Evolutionary conservation across 1,139 yeast species (phyloP).

Genomic region (Casaregolazyma lundiana): DNA sequence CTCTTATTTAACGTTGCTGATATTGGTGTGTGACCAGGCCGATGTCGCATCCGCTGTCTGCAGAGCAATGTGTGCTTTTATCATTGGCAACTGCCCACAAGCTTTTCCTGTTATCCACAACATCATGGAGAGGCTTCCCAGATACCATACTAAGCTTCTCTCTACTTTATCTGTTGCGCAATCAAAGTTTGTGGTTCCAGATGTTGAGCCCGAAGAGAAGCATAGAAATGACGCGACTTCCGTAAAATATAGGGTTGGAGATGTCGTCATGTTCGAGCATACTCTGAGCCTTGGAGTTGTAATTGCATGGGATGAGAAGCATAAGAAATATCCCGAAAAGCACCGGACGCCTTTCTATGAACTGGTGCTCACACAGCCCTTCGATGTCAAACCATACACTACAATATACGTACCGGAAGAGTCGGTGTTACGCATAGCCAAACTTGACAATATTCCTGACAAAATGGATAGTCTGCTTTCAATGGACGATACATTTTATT

Average conservation of each 20-base stretch:
- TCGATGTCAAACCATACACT: constrained; percentile 1
- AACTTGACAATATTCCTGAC: background rate
- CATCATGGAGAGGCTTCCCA: background rate
- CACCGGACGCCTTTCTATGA: constrained; percentile 3
- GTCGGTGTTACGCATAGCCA: background rate
- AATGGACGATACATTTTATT: background rate
- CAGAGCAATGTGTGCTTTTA: background rate
- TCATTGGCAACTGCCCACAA: constrained; percentile 5
- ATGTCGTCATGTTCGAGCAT: constrained; percentile 1
- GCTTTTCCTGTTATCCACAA: constrained; percentile 6
- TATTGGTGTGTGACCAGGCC: background rate
- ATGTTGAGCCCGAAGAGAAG: constrained; percentile 1
- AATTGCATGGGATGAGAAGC: constrained; percentile 7
- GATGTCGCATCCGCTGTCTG: background rate
- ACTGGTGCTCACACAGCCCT: constrained; percentile 3
- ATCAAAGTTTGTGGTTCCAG: constrained; percentile 8
- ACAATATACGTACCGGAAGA: constrained; percentile 6
- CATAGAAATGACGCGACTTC: constrained; percentile 2
- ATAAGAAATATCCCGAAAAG: constrained; percentile 6
- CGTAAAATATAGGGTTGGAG: constrained; percentile 3
- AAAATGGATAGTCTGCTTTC: background rate
- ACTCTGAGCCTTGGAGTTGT: constrained; percentile 2
- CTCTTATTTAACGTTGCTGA: background rate
- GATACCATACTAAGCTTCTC: background rate
- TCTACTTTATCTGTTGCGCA: constrained; percentile 1